phyloP scores from a whole-genome alignment of 208 protist genomes.

The Blastocrithidia nonstop region DNA sequence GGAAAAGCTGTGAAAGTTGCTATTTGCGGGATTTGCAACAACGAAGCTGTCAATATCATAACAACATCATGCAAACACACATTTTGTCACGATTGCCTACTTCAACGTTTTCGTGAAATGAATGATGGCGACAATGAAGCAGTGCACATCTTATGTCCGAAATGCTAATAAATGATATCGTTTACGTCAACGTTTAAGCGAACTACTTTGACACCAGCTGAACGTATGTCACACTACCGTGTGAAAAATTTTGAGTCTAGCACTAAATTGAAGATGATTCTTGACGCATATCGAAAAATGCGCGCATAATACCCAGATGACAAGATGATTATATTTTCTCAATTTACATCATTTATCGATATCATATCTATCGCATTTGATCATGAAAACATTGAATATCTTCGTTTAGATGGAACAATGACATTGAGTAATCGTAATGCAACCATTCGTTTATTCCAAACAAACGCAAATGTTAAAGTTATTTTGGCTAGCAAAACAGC shows the following conservation, averaged over 20 bases:
- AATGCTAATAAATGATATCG: constrained; percentile 20
- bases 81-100: constrained; percentile 78
- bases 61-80: constrained; percentile 66
- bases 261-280: constrained; percentile 76
- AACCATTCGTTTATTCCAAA: constrained; percentile 68
- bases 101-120: constrained; percentile 59
- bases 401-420: constrained; percentile 90
- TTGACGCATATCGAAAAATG: constrained; percentile 60
- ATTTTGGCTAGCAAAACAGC: constrained; percentile 92
- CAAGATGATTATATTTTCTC: constrained; percentile 96
- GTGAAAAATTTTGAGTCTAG: constrained; percentile 49
- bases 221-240: constrained; percentile 66
- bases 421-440: constrained; percentile 41
- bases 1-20: constrained; percentile 34
- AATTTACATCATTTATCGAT: constrained; percentile 96
- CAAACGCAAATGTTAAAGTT: constrained; percentile 25
- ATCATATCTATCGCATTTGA: constrained; percentile 82
- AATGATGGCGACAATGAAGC: constrained; percentile 61
- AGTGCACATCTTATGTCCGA: constrained; percentile 38
- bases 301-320: constrained; percentile 39
- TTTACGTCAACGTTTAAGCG: constrained; percentile 54
- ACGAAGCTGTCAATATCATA: constrained; percentile 29
- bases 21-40: constrained; percentile 70
- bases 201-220: constrained; percentile 24
- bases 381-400: constrained; percentile 33